These are phyloP conservation scores for Kodamaea neixiangensis DNA, from an alignment of 805 yeast species.

Conservation along the genomic window DNA sequence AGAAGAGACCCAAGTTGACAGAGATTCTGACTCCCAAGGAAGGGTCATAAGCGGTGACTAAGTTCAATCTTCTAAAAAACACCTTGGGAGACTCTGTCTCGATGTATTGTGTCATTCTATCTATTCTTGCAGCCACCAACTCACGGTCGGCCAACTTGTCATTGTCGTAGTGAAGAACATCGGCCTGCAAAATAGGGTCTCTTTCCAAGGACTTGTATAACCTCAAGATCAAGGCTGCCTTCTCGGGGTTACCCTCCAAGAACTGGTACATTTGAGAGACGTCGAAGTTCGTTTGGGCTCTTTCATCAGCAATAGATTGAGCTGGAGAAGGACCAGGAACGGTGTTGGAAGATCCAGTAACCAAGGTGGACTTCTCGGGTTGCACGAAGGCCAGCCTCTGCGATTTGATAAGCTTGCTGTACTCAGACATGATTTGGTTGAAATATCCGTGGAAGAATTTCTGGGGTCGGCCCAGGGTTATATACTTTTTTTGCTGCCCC, in stretches of 20 bases:
- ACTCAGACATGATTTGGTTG: slow-evolving; percentile 2
- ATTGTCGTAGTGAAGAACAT: slow-evolving; percentile 34
- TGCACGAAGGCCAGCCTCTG: slow-evolving; percentile 6
- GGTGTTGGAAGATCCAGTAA: neutral
- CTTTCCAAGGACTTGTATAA: slow-evolving; percentile 39
- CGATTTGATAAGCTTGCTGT: slow-evolving; percentile 1
- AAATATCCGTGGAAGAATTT: neutral
- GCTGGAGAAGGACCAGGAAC: slow-evolving; percentile 30
- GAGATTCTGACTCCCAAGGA: slow-evolving; percentile 39
- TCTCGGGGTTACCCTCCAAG: slow-evolving; percentile 42
- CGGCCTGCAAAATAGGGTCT: slow-evolving; percentile 37
- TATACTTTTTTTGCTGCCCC: slow-evolving; percentile 9
- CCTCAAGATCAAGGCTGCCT: slow-evolving; percentile 28
- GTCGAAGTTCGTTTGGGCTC: slow-evolving; percentile 33
- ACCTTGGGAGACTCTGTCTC: slow-evolving; percentile 34
- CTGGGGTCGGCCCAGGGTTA: slow-evolving; percentile 8
- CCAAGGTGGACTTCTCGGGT: neutral
- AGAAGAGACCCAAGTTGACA: slow-evolving; percentile 42
- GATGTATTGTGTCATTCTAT: slow-evolving; percentile 36
- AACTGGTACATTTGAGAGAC: slow-evolving; percentile 42
- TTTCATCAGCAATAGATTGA: slow-evolving; percentile 34
- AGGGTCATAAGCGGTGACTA: slow-evolving; percentile 41
- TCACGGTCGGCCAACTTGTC: slow-evolving; percentile 32
- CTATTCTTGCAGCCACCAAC: slow-evolving; percentile 35
- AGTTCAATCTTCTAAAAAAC: slow-evolving; percentile 36